Evolutionary conservation across 2,329 filamentous ascomycete genomes (phyloP), one percentile per base, ranked within the genome.

Genomic region (Botrytis hyacinthi): DNA sequence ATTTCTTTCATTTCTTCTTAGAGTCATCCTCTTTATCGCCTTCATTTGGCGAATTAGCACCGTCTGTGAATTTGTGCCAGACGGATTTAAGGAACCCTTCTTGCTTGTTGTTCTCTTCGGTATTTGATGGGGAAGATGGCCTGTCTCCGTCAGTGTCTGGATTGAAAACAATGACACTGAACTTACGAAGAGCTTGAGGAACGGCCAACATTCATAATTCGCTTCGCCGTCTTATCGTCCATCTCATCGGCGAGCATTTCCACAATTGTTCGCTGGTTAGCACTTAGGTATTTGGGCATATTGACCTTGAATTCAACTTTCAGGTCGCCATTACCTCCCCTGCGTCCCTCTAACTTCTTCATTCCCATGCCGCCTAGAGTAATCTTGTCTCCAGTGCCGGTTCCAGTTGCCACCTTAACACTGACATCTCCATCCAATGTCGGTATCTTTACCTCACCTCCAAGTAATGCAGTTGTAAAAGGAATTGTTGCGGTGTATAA

Each of bases 201-300:
- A 76, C 82, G 86, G 73, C 86, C 85, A 80, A 97, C 85, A 80
- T 97, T 95, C 94, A 99, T 98, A 73, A 97, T 89, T 63, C 96
- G 88, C 85, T 93, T 96, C 48, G 96, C 96, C 42, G 89, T 93
- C 85, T 95, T 94, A 83, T 99, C 96, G 57, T 89, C 91, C 90
- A 99, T 92, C 85, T 99, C 96, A 79, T 99, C 95, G 10, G 96
- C 96, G 76, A 99, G 89, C 89, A 98, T 95, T 85, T 99, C 96
- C 62, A 97, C 84, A 74, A 99, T 92, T 0, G 93, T 97, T 71
- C 96, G 89, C 85, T 99, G 95, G 84, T 97, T 98, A 63, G 92
- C 89, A 72, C 89, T 94, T 76, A 99, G 86, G 80, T 95, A 98
- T 84, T 97, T 98, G 63, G 96, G 96, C 93, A 98, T 97, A 72